Conservation (phyloP, 1,139 yeast genomes). For the Yamadazyma aaseri region DNA sequence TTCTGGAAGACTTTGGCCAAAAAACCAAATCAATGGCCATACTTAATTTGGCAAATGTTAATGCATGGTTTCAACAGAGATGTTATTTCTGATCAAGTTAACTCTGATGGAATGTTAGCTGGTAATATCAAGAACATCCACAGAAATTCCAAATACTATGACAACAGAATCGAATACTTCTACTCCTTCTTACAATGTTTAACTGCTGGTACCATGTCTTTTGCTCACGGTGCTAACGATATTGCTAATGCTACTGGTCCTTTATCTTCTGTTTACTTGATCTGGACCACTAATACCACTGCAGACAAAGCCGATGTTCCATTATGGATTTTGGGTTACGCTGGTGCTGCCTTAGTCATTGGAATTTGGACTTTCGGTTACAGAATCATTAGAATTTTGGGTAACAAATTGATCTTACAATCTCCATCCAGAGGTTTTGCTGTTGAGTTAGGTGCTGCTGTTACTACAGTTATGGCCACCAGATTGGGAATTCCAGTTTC, state of each 20-base stretch:
- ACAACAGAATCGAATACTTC: conserved; percentile 68
- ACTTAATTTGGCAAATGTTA: conserved; percentile 45
- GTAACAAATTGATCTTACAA: conserved; percentile 72
- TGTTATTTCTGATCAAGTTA: conserved; percentile 52
- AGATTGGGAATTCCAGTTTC: conserved; percentile 71
- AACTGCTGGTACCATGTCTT: conserved; percentile 78
- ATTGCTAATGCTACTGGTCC: conserved; percentile 82
- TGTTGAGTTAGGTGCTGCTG: conserved; percentile 77
- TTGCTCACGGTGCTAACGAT: conserved; percentile 83
- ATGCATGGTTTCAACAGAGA: conserved; percentile 68
- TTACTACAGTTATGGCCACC: conserved; percentile 74
- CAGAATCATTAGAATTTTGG: conserved; percentile 68
- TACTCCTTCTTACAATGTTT: conserved; percentile 70
- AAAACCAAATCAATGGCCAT: conserved; percentile 55
- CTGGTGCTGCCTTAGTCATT: conserved; percentile 65
- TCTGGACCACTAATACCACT: conserved; percentile 56
- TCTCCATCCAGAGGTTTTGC: conserved; percentile 82
- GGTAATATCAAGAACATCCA: conserved; percentile 53
- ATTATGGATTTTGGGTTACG: conserved; percentile 67
- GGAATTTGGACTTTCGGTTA: conserved; percentile 78
- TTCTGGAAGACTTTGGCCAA: conserved; percentile 44
- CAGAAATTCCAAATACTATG: conserved; percentile 60
- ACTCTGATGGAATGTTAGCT: conserved; percentile 29
- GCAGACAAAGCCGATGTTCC: conserved; percentile 60
- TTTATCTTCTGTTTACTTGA: conserved; percentile 59